phyloP scores from a whole-genome alignment of 1,139 yeast genomes.

The Sugiyamaella sp. region DNA sequence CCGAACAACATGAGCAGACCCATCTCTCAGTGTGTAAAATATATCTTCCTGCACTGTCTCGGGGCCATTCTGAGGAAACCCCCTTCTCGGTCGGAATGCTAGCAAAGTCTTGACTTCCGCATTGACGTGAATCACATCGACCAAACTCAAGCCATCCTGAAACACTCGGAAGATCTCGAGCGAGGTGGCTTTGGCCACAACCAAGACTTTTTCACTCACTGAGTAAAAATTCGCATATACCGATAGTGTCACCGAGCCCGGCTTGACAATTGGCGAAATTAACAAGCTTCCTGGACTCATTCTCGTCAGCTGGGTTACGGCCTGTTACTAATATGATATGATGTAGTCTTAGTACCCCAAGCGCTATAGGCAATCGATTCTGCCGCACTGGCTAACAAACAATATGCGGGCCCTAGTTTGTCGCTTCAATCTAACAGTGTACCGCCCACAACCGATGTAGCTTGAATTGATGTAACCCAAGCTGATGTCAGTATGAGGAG shows the following conservation, averaged over 20 bases:
- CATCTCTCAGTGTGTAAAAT: constrained; percentile 11
- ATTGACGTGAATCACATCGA: constrained; percentile 6
- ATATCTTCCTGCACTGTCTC: constrained; percentile 2
- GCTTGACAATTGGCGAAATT: constrained; percentile 20
- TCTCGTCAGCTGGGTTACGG: neutral
- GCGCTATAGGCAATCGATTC: too few species aligned
- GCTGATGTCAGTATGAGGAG: too few species aligned
- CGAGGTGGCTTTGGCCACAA: constrained; percentile 18
- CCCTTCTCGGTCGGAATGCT: constrained; percentile 15
- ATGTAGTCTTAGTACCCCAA: too few species aligned
- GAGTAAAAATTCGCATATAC: constrained; percentile 13
- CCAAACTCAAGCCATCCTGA: constrained; percentile 16
- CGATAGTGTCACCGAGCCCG: constrained; percentile 13
- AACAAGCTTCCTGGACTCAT: constrained; percentile 9
- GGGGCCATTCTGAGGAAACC: constrained; percentile 1
- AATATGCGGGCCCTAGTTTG: too few species aligned
- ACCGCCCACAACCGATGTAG: too few species aligned
- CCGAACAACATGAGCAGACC: constrained; percentile 17
- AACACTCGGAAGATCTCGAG: constrained; percentile 20
- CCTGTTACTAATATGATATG: too few species aligned
- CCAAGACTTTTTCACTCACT: constrained; percentile 6
- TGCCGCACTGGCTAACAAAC: too few species aligned
- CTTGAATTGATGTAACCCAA: too few species aligned
- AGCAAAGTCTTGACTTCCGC: constrained; percentile 12
- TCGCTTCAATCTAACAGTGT: too few species aligned